Evolutionary conservation across 2,329 filamentous ascomycete species (phyloP).

Genomic region (Venturia effusa): DNA sequence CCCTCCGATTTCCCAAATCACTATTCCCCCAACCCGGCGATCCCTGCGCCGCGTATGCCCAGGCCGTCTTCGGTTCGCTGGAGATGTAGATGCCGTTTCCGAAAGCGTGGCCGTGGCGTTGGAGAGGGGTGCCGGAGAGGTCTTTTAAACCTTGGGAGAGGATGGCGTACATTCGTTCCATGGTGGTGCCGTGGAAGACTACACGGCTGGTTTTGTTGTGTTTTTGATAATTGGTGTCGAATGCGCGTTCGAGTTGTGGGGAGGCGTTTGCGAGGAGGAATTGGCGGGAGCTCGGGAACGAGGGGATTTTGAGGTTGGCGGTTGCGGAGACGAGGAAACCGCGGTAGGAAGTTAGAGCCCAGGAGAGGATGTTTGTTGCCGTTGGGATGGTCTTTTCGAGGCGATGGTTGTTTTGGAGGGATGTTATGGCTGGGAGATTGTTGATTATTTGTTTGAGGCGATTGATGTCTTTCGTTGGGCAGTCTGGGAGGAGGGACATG

Average conservation of each 20-base stretch:
- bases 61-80: constrained; percentile 20
- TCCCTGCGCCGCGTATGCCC: constrained; percentile 17
- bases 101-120: constrained; percentile 21
- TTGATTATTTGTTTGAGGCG: constrained; percentile 18
- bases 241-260: constrained; percentile 19
- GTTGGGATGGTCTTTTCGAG: constrained; percentile 11
- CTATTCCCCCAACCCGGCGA: constrained; percentile 20
- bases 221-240: constrained; percentile 14
- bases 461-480: constrained; percentile 16
- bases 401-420: constrained; percentile 15
- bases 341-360: constrained; percentile 21
- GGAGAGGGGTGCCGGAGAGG: constrained; percentile 20
- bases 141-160: constrained; percentile 20
- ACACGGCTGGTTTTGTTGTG: constrained; percentile 15
- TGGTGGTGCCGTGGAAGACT: constrained; percentile 24
- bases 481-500: constrained; percentile 20
- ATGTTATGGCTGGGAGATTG: constrained; percentile 17
- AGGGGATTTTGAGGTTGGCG: constrained; percentile 19
- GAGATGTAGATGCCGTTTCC: constrained; percentile 24
- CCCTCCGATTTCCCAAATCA: constrained; percentile 18
- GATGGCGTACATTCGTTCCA: constrained; percentile 23
- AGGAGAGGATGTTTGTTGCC: constrained; percentile 17
- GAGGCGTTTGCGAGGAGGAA: constrained; percentile 22
- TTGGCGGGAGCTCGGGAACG: constrained; percentile 22
- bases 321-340: constrained; percentile 21